Evolutionary conservation across 2,329 filamentous ascomycete genomes (phyloP).

Genomic region (Penicillium oxalicum): DNA sequence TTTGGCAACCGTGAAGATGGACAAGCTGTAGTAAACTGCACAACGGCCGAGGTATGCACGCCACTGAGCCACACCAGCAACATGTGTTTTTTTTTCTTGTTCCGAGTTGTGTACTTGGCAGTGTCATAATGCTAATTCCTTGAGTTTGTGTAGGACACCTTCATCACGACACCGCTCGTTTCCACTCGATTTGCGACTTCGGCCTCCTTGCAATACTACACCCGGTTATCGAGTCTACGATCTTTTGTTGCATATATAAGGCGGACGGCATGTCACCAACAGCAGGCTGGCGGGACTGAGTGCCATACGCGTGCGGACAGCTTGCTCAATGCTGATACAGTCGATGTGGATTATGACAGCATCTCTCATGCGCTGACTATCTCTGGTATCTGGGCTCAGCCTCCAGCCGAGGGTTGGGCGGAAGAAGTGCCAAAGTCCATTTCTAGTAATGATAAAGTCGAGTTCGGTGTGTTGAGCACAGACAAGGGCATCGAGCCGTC

Average conservation of each 20-base stretch:
- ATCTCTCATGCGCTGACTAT: slow-evolving; percentile 60
- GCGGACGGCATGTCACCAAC: slow-evolving; percentile 46
- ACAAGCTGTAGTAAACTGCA: slow-evolving; percentile 48
- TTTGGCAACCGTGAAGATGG: slow-evolving; percentile 42
- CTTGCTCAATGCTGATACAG: slow-evolving; percentile 51
- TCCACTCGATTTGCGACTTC: slow-evolving; percentile 58
- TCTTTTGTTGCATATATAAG: slow-evolving; percentile 51
- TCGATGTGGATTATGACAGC: slow-evolving; percentile 74
- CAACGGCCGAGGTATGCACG: slow-evolving; percentile 40
- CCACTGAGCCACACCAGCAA: too few relatives aligned
- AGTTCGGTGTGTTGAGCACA: slow-evolving; percentile 71
- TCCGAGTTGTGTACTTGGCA: neutral
- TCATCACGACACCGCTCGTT: slow-evolving; percentile 53
- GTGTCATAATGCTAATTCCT: neutral
- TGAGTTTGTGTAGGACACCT: slow-evolving; percentile 45
- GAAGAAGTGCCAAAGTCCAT: slow-evolving; percentile 36
- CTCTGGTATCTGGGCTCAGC: slow-evolving; percentile 55
- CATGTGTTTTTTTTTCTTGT: neutral
- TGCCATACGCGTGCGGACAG: slow-evolving; percentile 48
- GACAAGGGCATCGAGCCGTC: slow-evolving; percentile 57
- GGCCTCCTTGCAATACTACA: slow-evolving; percentile 64
- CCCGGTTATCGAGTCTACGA: slow-evolving; percentile 54
- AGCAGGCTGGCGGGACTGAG: slow-evolving; percentile 31
- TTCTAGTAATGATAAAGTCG: slow-evolving; percentile 51
- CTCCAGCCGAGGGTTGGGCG: slow-evolving; percentile 41